Conservation (phyloP, 2,329 filamentous ascomycete genomes). For the Fusarium drepaniforme region DNA sequence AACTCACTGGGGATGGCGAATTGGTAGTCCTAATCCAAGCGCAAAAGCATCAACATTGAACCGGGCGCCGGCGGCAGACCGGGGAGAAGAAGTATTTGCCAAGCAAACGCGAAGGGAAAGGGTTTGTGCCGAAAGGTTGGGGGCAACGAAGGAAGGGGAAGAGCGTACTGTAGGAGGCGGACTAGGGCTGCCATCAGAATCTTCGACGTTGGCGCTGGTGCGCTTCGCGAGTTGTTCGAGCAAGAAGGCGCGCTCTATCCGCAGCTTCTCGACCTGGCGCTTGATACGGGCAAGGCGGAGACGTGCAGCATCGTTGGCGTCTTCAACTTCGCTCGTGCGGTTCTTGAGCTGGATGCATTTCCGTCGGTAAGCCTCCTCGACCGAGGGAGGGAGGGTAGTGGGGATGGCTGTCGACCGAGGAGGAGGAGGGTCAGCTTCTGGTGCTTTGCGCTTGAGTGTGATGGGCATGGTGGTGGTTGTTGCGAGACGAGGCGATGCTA, state of each 20-base stretch:
- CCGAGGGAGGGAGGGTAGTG: constrained; percentile 82
- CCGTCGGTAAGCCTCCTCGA: constrained; percentile 94
- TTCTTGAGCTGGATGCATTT: constrained; percentile 97
- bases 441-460: constrained; percentile 50
- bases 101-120: constrained; percentile 20
- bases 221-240: constrained; percentile 80
- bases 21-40: constrained; percentile 49
- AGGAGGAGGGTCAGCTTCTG: constrained; percentile 51
- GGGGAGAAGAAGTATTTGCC: constrained; percentile 27
- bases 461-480: constrained; percentile 48
- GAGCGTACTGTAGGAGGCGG: constrained; percentile 79
- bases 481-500: constrained; percentile 10
- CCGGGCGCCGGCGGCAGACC: constrained; percentile 37
- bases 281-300: constrained; percentile 83
- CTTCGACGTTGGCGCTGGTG: constrained; percentile 80
- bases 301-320: constrained; percentile 87
- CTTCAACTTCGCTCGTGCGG: constrained; percentile 91
- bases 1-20: constrained; percentile 48
- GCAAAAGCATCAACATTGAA: constrained; percentile 52
- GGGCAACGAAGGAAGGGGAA: not conserved
- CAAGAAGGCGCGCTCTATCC: constrained; percentile 84
- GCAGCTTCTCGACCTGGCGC: constrained; percentile 90
- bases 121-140: not conserved
- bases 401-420: constrained; percentile 60
- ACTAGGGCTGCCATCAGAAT: constrained; percentile 83